Evolutionary conservation across 176 grass and related monocot species (phyloP).

Genomic region (Hyparrhenia diplandra): DNA sequence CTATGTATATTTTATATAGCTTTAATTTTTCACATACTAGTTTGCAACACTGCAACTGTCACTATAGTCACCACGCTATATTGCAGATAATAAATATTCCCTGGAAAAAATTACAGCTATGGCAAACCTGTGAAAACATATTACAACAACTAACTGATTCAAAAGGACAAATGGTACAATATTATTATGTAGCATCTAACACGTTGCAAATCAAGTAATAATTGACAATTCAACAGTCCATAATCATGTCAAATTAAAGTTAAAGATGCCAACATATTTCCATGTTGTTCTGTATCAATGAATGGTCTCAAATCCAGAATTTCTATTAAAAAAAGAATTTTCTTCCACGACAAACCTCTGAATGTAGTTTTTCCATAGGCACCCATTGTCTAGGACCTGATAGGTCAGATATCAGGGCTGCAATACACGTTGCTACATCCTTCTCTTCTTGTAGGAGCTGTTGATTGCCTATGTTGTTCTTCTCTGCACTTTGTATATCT

Average conservation of each 20-base stretch:
- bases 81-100: neutral
- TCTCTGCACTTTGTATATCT: slow-evolving; percentile 31
- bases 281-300: neutral
- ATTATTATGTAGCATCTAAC: neutral
- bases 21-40: neutral
- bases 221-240: slow-evolving; percentile 1
- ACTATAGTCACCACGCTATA: neutral
- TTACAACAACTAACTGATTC: neutral
- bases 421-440: slow-evolving; percentile 37
- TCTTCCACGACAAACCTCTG: slow-evolving; percentile 47
- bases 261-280: neutral
- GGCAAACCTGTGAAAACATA: no score
- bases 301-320: neutral
- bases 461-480: neutral
- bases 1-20: neutral
- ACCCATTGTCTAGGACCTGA: slow-evolving; percentile 40
- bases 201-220: neutral
- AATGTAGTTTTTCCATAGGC: slow-evolving; percentile 48
- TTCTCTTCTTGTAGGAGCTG: slow-evolving; percentile 13
- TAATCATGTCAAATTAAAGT: neutral
- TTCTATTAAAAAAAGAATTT: neutral
- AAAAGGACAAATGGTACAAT: neutral
- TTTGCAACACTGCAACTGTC: neutral
- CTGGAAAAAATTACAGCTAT: neutral
- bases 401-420: slow-evolving; percentile 24